Conservation (phyloP, 2,329 filamentous ascomycete species). For the Dactylellina sp. region DNA sequence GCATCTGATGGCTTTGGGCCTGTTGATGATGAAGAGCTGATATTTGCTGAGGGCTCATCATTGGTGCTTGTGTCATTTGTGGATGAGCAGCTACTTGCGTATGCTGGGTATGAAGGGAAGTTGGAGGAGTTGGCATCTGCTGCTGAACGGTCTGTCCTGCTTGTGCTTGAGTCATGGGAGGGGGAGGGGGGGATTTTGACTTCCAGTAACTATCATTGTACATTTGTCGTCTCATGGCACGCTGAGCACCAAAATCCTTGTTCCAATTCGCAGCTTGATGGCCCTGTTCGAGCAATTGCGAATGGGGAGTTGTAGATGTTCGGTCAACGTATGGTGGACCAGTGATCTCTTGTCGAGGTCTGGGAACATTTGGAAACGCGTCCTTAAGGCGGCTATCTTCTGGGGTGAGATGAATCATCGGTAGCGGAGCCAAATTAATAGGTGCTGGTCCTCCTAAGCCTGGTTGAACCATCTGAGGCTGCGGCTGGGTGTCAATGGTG, state of each 20-base stretch:
- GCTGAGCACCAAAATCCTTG: slow-evolving; percentile 82
- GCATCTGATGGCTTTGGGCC: slow-evolving; percentile 67
- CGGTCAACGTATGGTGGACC: slow-evolving; percentile 90
- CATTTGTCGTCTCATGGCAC: slow-evolving; percentile 77
- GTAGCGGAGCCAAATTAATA: slow-evolving; percentile 77
- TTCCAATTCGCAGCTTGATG: slow-evolving; percentile 92
- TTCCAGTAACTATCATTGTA: slow-evolving; percentile 86
- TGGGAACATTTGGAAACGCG: slow-evolving; percentile 80
- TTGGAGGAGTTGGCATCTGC: slow-evolving; percentile 73
- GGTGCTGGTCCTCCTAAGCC: slow-evolving; percentile 75
- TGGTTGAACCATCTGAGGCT: slow-evolving; percentile 77
- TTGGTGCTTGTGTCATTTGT: slow-evolving; percentile 62
- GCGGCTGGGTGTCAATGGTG: slow-evolving; percentile 74
- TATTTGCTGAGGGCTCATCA: slow-evolving; percentile 71
- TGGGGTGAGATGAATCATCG: slow-evolving; percentile 84
- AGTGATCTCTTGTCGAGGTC: slow-evolving; percentile 87
- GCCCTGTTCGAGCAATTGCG: slow-evolving; percentile 86
- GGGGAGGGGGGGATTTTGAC: slow-evolving; percentile 66
- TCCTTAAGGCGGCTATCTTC: slow-evolving; percentile 82
- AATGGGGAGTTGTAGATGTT: slow-evolving; percentile 78
- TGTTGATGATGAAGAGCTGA: slow-evolving; percentile 71
- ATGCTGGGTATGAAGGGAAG: slow-evolving; percentile 69
- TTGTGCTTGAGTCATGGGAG: slow-evolving; percentile 26
- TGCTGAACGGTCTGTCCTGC: slow-evolving; percentile 59
- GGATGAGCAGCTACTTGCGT: slow-evolving; percentile 65